These are phyloP conservation scores for Tricholoma furcatifolium DNA, from an alignment of 768 basidiomycete genomes.

Conservation along the genomic window DNA sequence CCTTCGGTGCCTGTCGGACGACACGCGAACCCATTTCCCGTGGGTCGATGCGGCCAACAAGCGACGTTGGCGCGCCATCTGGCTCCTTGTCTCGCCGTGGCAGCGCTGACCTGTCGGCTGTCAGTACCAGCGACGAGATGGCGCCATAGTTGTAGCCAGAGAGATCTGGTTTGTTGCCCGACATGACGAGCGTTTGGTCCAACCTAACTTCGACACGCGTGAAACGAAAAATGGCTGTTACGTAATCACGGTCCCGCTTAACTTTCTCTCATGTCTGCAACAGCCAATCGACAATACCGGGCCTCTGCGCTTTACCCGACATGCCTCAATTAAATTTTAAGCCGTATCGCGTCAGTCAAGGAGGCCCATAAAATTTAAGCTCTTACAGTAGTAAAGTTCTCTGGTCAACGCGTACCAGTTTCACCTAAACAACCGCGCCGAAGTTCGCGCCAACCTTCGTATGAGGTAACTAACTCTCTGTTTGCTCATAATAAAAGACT, in stretches of 20 bases:
- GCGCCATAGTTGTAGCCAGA: conserved; percentile 96
- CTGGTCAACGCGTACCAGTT: no score
- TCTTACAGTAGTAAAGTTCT: no score
- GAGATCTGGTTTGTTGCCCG: conserved; percentile 64
- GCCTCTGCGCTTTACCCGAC: no score
- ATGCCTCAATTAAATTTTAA: no score
- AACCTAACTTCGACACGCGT: neutral
- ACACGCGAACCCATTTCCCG: conserved; percentile 94
- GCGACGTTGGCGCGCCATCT: conserved; percentile 92
- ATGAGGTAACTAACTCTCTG: no score
- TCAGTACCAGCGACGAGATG: conserved; percentile 91
- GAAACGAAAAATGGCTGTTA: conserved; percentile 8
- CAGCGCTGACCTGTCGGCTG: conserved; percentile 79
- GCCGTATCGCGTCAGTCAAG: no score
- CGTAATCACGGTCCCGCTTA: neutral
- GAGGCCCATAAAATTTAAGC: no score
- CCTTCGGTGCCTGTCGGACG: conserved; percentile 77
- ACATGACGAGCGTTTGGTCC: conserved; percentile 13
- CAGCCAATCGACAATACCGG: no score
- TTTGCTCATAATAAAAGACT: no score
- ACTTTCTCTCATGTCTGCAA: no score
- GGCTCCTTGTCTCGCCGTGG: conserved; percentile 93
- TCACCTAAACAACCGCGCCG: no score
- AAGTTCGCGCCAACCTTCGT: no score
- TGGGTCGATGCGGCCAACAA: conserved; percentile 86